Evolutionary conservation across 176 grass and related monocot genomes (phyloP), one percentile per base, ranked within the genome.

Genomic region (Triticum turgidum): DNA sequence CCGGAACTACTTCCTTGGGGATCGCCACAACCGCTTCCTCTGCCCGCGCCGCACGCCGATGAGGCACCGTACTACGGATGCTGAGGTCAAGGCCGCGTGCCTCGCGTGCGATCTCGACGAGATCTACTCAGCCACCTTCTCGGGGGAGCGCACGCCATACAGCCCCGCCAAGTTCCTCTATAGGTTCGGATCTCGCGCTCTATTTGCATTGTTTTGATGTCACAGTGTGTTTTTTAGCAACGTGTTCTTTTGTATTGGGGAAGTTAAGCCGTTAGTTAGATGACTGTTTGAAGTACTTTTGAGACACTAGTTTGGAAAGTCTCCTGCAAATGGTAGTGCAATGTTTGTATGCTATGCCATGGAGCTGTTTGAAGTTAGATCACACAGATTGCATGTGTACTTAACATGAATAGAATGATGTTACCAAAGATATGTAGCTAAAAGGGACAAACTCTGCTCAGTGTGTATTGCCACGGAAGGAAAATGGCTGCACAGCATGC

Each of bases 111-210:
- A 98, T 87, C 89, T 98, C 39, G 94, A 98, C 74, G 88, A 90
- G 79, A 96, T 98, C 85, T 98, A 98, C 85, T 96, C 93, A 0
- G 90, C 97, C 7, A 90, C 85, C 42, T 98, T 98, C 90, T 96
- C 97, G 1, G 97, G 94, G 39, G 93, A 98, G 39, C 88, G 94
- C 58, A 54, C 74, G 73, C 91, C 97, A 0, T 98, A 96, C 86
- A 98, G 88, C 83, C 95, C 95, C 34, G 90, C 92, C 84, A 97
- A 89, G 80, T 97, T 97, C 78, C 92, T 97, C 20, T 94, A 97
- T 89, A 97, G 95, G 92, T 97, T 18, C 77, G 88, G 84, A 84
- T 90, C 85, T 88, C 77, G 15, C 29, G 38, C 69, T 59, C 66
- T 84, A 9, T 45, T 87, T 66, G 44, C 84, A n/a, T 79, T 80